phyloP scores from a whole-genome alignment of 805 yeast species.

The Hanseniaspora jakobsenii region DNA sequence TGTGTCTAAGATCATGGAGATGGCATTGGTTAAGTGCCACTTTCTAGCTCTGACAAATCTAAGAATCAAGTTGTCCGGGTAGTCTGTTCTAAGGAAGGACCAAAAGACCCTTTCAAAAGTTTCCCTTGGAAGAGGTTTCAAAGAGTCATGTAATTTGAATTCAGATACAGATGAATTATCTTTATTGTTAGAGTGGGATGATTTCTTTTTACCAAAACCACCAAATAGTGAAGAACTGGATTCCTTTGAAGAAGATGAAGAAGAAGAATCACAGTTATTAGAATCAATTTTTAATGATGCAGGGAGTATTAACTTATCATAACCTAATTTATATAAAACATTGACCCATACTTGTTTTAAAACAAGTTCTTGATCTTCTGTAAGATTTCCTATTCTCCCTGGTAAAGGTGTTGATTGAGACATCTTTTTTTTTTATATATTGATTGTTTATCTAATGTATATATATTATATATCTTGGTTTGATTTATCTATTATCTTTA shows the following conservation, averaged over 20 bases:
- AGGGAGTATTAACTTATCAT: slow-evolving; percentile 26
- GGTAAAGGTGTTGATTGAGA: too few species aligned
- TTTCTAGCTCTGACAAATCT: slow-evolving; percentile 80
- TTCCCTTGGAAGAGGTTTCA: slow-evolving; percentile 42
- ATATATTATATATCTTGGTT: too few species aligned
- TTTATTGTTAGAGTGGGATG: slow-evolving; percentile 21
- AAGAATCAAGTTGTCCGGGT: slow-evolving; percentile 65
- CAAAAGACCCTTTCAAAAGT: slow-evolving; percentile 42
- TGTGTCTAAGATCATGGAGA: slow-evolving; percentile 61
- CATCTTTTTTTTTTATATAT: too few species aligned
- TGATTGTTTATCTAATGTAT: neutral
- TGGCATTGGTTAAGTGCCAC: slow-evolving; percentile 58
- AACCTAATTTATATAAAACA: slow-evolving; percentile 48
- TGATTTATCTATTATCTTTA: too few species aligned
- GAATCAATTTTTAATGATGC: slow-evolving; percentile 21
- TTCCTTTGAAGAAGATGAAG: neutral
- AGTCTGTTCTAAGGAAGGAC: slow-evolving; percentile 58
- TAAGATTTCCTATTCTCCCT: slow-evolving; percentile 37
- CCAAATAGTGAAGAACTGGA: slow-evolving; percentile 12
- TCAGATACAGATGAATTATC: slow-evolving; percentile 28
- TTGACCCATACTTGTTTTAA: slow-evolving; percentile 65
- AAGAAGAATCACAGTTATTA: neutral
- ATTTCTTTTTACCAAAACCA: slow-evolving; percentile 11
- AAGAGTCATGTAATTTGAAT: slow-evolving; percentile 35
- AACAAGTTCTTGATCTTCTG: slow-evolving; percentile 46